Percentiles rank a stretch among this genome's conserved stretches.
These are phyloP conservation scores for Geranium rotundifolium DNA, from an alignment of 345 rosid genomes.

Conservation along the genomic window DNA sequence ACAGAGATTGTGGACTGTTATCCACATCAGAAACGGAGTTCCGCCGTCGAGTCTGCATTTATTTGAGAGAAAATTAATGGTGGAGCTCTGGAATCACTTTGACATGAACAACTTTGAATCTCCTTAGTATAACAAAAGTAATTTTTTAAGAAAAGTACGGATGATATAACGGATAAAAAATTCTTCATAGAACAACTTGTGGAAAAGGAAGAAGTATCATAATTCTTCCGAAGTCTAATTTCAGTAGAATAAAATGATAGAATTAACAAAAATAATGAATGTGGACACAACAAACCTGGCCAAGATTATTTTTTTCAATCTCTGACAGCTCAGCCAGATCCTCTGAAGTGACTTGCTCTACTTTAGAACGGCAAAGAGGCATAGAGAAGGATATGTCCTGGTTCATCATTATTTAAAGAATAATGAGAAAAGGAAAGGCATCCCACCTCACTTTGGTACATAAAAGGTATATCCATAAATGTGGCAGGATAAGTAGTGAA, in stretches of 20 bases:
- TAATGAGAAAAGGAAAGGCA: background rate
- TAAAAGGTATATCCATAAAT: background rate
- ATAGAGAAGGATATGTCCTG: constrained; percentile 81
- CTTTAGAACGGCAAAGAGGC: constrained; percentile 87
- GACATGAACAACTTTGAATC: background rate
- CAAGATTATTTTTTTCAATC: constrained; percentile 82
- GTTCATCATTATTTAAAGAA: constrained; percentile 9
- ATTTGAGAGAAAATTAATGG: constrained; percentile 15
- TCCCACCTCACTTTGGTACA: constrained; percentile 6
- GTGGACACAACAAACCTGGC: constrained; percentile 48
- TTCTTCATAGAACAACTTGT: background rate
- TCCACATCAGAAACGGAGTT: constrained; percentile 55
- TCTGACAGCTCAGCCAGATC: constrained; percentile 89
- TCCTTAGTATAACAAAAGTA: background rate
- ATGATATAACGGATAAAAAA: background rate
- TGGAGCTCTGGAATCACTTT: constrained; percentile 1
- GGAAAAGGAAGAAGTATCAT: background rate
- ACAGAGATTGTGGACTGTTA: constrained; percentile 72
- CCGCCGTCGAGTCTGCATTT: constrained; percentile 50
- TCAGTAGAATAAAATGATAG: background rate
- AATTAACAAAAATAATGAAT: constrained; percentile 13
- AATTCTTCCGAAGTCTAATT: background rate
- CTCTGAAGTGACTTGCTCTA: constrained; percentile 65
- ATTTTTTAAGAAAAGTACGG: background rate
- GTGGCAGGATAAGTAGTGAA: no score